Evolutionary conservation across 768 basidiomycete species (phyloP).

Genomic region (Hericium erinaceus): DNA sequence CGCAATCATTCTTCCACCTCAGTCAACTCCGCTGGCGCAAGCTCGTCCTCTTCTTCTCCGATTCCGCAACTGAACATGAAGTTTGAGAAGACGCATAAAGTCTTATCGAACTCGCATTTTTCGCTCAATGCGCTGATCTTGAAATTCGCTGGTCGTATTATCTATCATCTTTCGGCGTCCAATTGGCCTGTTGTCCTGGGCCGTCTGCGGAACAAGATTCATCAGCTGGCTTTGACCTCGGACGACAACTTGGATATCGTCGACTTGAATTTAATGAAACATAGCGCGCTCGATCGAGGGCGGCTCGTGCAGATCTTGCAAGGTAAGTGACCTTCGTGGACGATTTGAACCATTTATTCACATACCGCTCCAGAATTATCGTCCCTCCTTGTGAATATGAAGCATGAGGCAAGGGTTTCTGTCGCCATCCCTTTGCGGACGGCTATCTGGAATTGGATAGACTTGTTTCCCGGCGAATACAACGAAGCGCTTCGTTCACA

Average conservation of each 20-base stretch:
- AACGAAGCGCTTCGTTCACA: conserved; percentile 57
- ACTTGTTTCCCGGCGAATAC: conserved; percentile 68
- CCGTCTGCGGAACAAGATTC: conserved; percentile 62
- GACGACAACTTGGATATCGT: conserved; percentile 57
- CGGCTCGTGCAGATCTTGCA: conserved; percentile 65
- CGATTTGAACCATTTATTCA: background rate
- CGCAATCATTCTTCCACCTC: conserved; percentile 9
- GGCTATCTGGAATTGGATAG: conserved; percentile 89
- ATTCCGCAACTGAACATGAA: conserved; percentile 20
- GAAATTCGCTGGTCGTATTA: conserved; percentile 67
- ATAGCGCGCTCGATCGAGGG: conserved; percentile 61
- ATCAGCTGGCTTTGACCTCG: conserved; percentile 41
- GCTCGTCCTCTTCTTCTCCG: conserved; percentile 15
- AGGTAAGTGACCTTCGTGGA: conserved; percentile 29
- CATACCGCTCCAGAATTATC: conserved; percentile 51
- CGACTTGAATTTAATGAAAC: conserved; percentile 72
- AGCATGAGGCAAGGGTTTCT: conserved; percentile 58
- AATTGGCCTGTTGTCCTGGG: conserved; percentile 78
- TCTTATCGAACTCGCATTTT: conserved; percentile 42
- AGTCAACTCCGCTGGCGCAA: conserved; percentile 13
- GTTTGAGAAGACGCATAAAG: conserved; percentile 58
- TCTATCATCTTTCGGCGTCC: conserved; percentile 80
- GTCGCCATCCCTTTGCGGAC: conserved; percentile 64
- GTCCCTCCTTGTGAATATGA: conserved; percentile 76
- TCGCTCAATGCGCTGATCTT: conserved; percentile 55